These are phyloP conservation scores for Thuidium tamariscinum DNA, from an alignment of 225 moss, liverwort and hornwort genomes.

Conservation along the genomic window DNA sequence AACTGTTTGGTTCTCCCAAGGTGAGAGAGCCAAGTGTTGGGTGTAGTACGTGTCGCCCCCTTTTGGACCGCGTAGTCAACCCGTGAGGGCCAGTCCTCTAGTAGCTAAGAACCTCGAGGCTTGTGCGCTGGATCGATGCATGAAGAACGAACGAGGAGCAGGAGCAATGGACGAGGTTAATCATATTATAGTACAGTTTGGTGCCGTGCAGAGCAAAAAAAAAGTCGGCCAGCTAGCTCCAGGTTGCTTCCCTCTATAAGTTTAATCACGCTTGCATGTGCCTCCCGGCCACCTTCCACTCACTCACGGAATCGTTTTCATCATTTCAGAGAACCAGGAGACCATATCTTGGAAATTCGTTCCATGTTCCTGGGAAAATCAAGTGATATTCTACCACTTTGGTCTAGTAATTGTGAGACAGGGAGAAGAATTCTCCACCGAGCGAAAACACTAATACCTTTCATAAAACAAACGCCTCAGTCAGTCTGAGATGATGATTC, in stretches of 20 bases:
- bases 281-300: not conserved
- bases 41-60: not conserved
- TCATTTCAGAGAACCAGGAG: not conserved
- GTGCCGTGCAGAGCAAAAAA: not conserved
- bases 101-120: not conserved
- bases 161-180: not conserved
- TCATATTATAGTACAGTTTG: not conserved
- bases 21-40: not conserved
- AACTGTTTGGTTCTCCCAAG: not conserved
- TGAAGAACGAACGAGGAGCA: not conserved
- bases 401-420: not conserved
- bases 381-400: not conserved
- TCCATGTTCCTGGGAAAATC: constrained; percentile 1
- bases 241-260: not conserved
- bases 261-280: not conserved
- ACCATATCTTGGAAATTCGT: not conserved
- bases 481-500: not conserved
- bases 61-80: not conserved
- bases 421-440: not conserved
- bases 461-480: not conserved
- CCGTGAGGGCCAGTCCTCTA: not conserved
- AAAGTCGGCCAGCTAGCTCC: not conserved
- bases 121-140: not conserved
- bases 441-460: not conserved
- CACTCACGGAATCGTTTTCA: not conserved